Base-by-base conservation (phyloP, 345 rosid genomes). In the Brassica juncea region DNA sequence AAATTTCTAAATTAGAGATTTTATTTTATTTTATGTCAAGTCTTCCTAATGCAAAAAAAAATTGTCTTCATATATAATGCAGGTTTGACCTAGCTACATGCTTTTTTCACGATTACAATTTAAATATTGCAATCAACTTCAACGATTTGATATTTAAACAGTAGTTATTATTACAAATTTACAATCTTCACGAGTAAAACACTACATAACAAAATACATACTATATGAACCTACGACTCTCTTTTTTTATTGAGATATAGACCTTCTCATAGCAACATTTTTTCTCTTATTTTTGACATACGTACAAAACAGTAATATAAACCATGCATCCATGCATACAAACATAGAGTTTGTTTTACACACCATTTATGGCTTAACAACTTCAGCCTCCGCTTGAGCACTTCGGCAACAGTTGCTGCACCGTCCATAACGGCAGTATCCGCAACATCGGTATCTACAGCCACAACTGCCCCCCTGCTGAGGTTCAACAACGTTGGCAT, bases 251-350 rank as follows among this genome's bases (percentile, higher is more conserved):
- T 77, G 70, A 71, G 19, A 72, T 54, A 57, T 47, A 19, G 47
- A 72, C 60, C 47, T 37, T 54, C 10, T 54, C 52, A 11, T 49
- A 31, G 77, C 28, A 78, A 32, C 42, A 55, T 5, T 19, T 57
- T 58, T 31, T 16, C 32, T 19, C 34, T 72, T 79, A 79, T 19
- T 72, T 58, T 68, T 44, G 34, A 61, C 74, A 73, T 31, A 67
- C n/a, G 49, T 71, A 31, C 70, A 47, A 54, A n/a, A 42, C 9
- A 32, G 82, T 66, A 44, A 66, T 10, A 78, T 6, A 31, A 21
- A 72, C 67, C 76, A 78, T 54, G 75, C 68, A 49, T 31, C 25
- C 77, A 79, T 79, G 78, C 82, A 67, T 15, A 73, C 82, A 68
- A 79, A 79, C 73, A 79, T 44, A 79, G 52, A 67, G 73, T 79